Evolutionary conservation across 2,329 filamentous ascomycete genomes (phyloP), one percentile per base, ranked within the genome.

Genomic region (Pseudogymnoascus sp.): DNA sequence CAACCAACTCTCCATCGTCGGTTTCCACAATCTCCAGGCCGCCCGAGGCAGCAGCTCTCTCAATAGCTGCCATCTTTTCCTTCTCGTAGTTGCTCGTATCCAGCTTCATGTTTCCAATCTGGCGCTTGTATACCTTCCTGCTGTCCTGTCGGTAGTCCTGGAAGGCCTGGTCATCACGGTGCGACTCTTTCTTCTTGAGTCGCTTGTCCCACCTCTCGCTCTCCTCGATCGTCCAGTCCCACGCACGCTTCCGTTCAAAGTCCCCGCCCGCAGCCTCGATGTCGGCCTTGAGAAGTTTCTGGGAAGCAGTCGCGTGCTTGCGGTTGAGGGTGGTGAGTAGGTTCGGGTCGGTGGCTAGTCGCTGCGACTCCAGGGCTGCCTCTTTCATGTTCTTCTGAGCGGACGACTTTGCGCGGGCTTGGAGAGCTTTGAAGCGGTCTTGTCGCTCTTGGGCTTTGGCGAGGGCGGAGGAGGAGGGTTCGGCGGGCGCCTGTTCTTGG

Each of bases 221-320:
- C 77, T 99, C 94, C 66, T 99, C 94, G 5, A 93, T 80, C 0
- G 94, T 99, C 90, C 94, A 99, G 77, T 97, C 94, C 94, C 94
- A 99, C 1, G 94, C 94, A 40, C 94, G 87, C 77, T 97, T 97
- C 67, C 94, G 89, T 80, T 99, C 94, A 72, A 97, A 99, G 74
- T 97, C 94, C 61, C 90, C 91, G 35, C 92, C 92, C 0, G 82
- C 80, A 15, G 90, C 90, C 73, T 92, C 90, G 1, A 92, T 87
- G 70, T 97, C 92, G 3, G 92, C 90, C 78, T 96, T 96, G 45
- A 97, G 82, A 0, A 99, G 84, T 72, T 97, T 99, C 74, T 97
- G 91, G 5, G 88, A 87, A 18, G 94, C 93, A 67, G 94, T 87
- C 61, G 90, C 92, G 70, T 91, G 89, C 71, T 92, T 91, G 65